Percentiles rank a stretch among this genome's conserved stretches.
Evolutionary conservation across 2,329 filamentous ascomycete genomes (phyloP).

Genomic region (Hortaea sp.): DNA sequence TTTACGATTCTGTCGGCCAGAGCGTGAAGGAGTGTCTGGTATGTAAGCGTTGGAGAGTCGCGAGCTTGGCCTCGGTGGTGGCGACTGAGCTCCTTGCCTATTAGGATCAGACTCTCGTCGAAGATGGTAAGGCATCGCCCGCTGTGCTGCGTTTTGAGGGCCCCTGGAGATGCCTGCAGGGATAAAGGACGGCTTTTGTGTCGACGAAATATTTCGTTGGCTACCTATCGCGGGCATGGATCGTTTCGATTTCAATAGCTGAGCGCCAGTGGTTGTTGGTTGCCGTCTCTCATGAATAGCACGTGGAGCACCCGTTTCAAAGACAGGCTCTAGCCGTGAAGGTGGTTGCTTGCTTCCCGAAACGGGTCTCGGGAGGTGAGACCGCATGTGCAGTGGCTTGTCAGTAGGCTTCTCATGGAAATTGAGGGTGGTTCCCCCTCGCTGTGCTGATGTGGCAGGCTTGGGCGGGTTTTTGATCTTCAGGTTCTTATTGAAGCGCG

Average conservation of each 20-base stretch:
- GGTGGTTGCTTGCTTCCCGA: conserved; percentile 34
- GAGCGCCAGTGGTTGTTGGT: conserved; percentile 43
- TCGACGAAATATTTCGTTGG: conserved; percentile 27
- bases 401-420: conserved; percentile 66
- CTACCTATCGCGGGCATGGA: conserved; percentile 51
- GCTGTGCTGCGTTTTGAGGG: conserved; percentile 62
- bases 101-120: conserved; percentile 71
- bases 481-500: conserved; percentile 82
- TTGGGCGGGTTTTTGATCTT: conserved; percentile 61
- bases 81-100: conserved; percentile 33
- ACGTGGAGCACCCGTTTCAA: conserved; percentile 72
- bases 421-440: conserved; percentile 72
- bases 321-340: conserved; percentile 81
- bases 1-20: conserved; percentile 20
- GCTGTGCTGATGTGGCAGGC: conserved; percentile 56
- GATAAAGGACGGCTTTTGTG: conserved; percentile 64
- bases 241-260: conserved; percentile 49
- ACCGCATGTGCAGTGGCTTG: conserved; percentile 33
- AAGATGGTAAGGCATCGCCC: conserved; percentile 51
- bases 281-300: conserved; percentile 48
- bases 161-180: conserved; percentile 70
- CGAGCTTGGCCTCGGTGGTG: conserved; percentile 36
- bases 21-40: conserved; percentile 40
- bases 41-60: conserved; percentile 38
- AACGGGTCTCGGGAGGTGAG: conserved; percentile 70